phyloP scores from a whole-genome alignment of 2,329 filamentous ascomycete species.

The Colletotrichum spinosum region DNA sequence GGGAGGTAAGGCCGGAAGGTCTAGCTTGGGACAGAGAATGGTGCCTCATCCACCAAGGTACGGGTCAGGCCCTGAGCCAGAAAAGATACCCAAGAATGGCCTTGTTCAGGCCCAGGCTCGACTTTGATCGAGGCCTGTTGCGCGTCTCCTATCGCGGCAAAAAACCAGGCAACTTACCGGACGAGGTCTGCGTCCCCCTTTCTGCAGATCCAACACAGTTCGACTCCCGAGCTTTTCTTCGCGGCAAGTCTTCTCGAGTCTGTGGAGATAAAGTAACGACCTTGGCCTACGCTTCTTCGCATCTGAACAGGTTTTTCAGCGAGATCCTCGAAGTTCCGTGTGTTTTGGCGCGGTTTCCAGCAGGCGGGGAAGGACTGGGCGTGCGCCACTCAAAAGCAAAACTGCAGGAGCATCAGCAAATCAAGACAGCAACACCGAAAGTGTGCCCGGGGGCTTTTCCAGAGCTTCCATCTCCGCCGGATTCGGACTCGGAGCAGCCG shows the following conservation, averaged over 20 bases:
- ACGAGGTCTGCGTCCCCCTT: slow-evolving; percentile 68
- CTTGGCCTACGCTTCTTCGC: slow-evolving; percentile 74
- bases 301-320: slow-evolving; percentile 83
- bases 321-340: slow-evolving; percentile 81
- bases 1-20: slow-evolving; percentile 85
- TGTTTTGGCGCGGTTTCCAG: slow-evolving; percentile 84
- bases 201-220: slow-evolving; percentile 75
- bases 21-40: slow-evolving; percentile 96
- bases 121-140: slow-evolving; percentile 76
- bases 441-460: slow-evolving; percentile 67
- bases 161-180: slow-evolving; percentile 40
- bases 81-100: slow-evolving; percentile 92
- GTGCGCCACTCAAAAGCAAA: slow-evolving; percentile 79
- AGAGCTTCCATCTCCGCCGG: slow-evolving; percentile 64
- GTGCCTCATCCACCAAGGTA: slow-evolving; percentile 91
- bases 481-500: slow-evolving; percentile 64
- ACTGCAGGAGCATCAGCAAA: slow-evolving; percentile 68
- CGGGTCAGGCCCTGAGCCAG: slow-evolving; percentile 86
- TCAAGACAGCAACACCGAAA: slow-evolving; percentile 38
- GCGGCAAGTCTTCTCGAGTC: slow-evolving; percentile 71
- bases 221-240: slow-evolving; percentile 50
- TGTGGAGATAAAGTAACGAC: slow-evolving; percentile 84
- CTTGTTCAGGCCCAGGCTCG: slow-evolving; percentile 79
- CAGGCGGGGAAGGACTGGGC: slow-evolving; percentile 68
- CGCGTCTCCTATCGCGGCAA: slow-evolving; percentile 65